phyloP scores from a whole-genome alignment of 164 flowering plant species.

The Aristolochia contorta region DNA sequence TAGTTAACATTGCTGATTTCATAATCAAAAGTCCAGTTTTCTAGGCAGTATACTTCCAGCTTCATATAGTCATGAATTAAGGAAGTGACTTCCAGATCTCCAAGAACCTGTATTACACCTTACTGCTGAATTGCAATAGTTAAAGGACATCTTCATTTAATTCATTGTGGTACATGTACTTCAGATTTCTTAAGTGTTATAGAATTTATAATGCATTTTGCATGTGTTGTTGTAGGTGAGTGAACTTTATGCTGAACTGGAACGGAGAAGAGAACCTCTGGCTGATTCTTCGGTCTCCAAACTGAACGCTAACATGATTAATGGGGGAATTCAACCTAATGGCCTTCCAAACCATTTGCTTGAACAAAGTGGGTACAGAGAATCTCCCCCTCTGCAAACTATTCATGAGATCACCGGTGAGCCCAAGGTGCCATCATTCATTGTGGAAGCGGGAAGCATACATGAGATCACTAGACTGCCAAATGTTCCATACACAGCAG shows the following conservation, averaged over 20 bases:
- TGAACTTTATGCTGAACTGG: constrained; percentile 44
- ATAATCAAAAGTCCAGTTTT: too few relatives aligned
- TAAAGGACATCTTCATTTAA: too few relatives aligned
- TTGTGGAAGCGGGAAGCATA: not conserved
- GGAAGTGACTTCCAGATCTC: too few relatives aligned
- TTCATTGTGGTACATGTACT: too few relatives aligned
- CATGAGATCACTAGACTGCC: not conserved
- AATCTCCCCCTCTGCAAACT: not conserved
- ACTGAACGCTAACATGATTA: constrained; percentile 4
- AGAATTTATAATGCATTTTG: not conserved
- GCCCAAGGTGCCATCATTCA: not conserved
- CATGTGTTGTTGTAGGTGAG: constrained; percentile 36
- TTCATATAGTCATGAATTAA: too few relatives aligned
- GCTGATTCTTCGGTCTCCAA: constrained; percentile 12
- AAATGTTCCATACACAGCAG: not conserved
- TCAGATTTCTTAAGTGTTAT: too few relatives aligned
- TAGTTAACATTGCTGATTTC: too few relatives aligned
- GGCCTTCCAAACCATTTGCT: constrained; percentile 8
- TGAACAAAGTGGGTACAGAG: constrained; percentile 5
- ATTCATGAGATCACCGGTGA: too few relatives aligned
- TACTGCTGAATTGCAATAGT: too few relatives aligned
- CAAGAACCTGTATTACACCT: too few relatives aligned
- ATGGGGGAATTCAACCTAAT: constrained; percentile 10
- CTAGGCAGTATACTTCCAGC: too few relatives aligned
- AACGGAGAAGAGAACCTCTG: constrained; percentile 10